Evolutionary conservation across 805 yeast species (phyloP), one percentile per base, ranked within the genome.

Genomic region (Saccharomycopsis malanga): DNA sequence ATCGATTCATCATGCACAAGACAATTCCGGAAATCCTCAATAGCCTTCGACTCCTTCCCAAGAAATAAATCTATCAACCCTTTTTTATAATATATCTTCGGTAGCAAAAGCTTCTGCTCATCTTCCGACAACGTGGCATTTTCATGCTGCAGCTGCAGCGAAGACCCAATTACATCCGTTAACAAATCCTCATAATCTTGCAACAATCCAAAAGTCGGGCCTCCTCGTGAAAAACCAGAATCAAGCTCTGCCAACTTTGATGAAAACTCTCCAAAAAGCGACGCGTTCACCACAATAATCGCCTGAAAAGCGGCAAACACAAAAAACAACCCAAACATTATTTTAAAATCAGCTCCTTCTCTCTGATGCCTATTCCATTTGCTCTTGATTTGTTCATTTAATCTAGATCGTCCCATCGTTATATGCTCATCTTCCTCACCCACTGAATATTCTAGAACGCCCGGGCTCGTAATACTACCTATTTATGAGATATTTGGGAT

Each of bases 31-130:
- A 83, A 76, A 53, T 77, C 80, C 2, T 60, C 60, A 5, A 78
- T 64, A 0, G 89, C 82, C 34, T 67, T 66, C 27, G 60, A 53
- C 25, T 77, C 83, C 49, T 74, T 75, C 29, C 77, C 77, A 52
- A 79, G 57, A 12, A 79, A 71, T 45, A 79, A 61, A 45, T 81
- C 81, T 2, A 82, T 73, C 38, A 81, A 58, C 0, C 87, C 88
- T 46, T 73, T 71, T 57, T 77, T 81, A 58, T 74, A 79, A 51
- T 72, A 70, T 1, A 80, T 61, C 52, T 72, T 74, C 0, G 78
- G 62, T 15, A 73, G 50, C 4, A 56, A 52, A 6, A 58, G 52
- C 39, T 32, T 48, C 9, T 42, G 41, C 20, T 53, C 50, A 24
- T 34, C 34, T 38, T 6, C 18, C 20, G 21, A 12, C 7, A 32